These are phyloP conservation scores for Xylaria curta DNA, from an alignment of 495 filamentous ascomycete species.

Conservation along the genomic window DNA sequence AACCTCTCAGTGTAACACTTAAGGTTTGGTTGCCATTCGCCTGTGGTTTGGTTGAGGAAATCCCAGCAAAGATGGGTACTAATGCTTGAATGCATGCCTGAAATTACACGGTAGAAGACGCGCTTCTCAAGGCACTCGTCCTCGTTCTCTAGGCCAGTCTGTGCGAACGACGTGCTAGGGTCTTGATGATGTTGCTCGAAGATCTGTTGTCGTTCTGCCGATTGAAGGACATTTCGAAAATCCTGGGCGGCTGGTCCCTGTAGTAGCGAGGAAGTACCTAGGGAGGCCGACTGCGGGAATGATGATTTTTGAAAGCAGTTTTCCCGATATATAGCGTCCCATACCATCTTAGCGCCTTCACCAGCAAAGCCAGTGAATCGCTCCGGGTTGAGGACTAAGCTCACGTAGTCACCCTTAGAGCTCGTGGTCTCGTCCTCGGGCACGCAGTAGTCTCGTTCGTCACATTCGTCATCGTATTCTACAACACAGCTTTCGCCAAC, in stretches of 20 bases:
- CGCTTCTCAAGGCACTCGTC: conserved; percentile 97
- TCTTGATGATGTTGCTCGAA: conserved; percentile 59
- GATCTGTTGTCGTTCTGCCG: conserved; percentile 68
- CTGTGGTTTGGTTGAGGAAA: conserved; percentile 93
- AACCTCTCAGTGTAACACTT: conserved; percentile 87
- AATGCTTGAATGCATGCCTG: conserved; percentile 97
- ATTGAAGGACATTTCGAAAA: conserved; percentile 80
- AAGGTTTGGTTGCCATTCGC: conserved; percentile 91
- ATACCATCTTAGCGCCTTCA: conserved; percentile 81
- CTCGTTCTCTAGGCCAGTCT: conserved; percentile 70
- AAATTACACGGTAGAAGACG: conserved; percentile 92
- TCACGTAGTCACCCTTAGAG: conserved; percentile 95
- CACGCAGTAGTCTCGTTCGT: conserved; percentile 95
- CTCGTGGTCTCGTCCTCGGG: conserved; percentile 90
- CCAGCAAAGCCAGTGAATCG: conserved; percentile 94
- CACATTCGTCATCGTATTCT: conserved; percentile 97
- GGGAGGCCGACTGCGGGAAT: conserved; percentile 56
- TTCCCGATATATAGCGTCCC: conserved; percentile 95
- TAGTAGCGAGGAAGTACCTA: conserved; percentile 48
- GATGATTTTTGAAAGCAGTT: conserved; percentile 89
- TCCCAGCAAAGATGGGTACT: conserved; percentile 96
- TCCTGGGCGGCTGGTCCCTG: conserved; percentile 75
- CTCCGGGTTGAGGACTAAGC: conserved; percentile 90
- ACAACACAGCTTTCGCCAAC: conserved; percentile 96
- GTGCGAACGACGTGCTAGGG: conserved; percentile 56